Conservation (phyloP, 176 grass and related monocot species). For the Carex myosuroides region DNA sequence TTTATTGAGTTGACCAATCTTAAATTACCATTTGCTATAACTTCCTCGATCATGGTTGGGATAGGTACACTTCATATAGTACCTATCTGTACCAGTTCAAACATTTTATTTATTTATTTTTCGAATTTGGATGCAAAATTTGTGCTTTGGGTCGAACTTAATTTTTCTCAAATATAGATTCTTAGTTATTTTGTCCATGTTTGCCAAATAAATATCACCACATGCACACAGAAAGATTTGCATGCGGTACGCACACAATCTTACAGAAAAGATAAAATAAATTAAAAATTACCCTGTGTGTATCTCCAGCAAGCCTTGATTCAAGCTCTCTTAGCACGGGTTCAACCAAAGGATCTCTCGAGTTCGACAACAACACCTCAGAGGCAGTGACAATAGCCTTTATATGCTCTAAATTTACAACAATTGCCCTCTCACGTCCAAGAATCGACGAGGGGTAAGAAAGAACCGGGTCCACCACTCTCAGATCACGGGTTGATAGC, state of each 20-base stretch:
- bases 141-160: neutral
- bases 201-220: neutral
- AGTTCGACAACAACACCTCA: constrained; percentile 54
- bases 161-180: neutral
- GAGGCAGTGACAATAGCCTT: constrained; percentile 55
- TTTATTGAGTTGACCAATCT: neutral
- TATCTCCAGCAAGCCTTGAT: constrained; percentile 15
- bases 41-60: neutral
- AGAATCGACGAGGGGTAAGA: constrained; percentile 35
- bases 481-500: constrained; percentile 33
- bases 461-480: constrained; percentile 43
- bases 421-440: constrained; percentile 44
- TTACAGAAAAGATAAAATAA: neutral
- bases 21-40: neutral
- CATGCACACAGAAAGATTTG: neutral
- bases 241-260: no score
- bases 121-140: neutral
- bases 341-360: constrained; percentile 33
- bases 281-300: neutral
- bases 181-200: neutral
- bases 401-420: constrained; percentile 61
- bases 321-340: constrained; percentile 41
- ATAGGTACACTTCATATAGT: neutral
- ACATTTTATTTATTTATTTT: neutral
- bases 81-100: neutral